Evolutionary conservation across 2,329 filamentous ascomycete species (phyloP).

Genomic region (Rhexocercosporidium sp.): DNA sequence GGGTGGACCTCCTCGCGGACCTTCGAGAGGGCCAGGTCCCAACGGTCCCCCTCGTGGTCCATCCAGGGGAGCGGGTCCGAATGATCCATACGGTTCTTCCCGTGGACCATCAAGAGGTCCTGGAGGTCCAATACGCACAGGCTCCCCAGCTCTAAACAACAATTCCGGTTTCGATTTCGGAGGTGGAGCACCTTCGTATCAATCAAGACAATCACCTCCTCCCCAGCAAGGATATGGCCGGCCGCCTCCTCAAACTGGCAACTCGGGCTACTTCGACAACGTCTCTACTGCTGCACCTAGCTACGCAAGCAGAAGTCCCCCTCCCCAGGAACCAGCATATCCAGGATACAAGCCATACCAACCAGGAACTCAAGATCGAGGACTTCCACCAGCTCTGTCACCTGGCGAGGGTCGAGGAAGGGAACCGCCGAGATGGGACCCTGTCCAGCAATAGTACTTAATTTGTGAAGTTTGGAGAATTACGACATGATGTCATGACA

Average conservation of each 20-base stretch:
- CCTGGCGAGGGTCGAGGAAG: conserved; percentile 1
- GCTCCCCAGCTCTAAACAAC: conserved; percentile 35
- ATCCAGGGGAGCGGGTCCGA: conserved; percentile 27
- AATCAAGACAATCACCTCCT: conserved; percentile 20
- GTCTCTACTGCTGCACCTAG: conserved; percentile 26
- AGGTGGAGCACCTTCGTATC: conserved; percentile 20
- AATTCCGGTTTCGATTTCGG: conserved; percentile 38
- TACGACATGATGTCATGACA: conserved; percentile 7
- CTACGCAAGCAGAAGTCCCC: conserved; percentile 35
- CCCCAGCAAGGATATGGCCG: conserved; percentile 26
- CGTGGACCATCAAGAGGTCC: conserved; percentile 29
- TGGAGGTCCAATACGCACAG: conserved; percentile 30
- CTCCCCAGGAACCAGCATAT: conserved; percentile 32
- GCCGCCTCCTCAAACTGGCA: conserved; percentile 14
- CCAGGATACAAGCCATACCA: conserved; percentile 36
- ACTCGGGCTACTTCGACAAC: conserved; percentile 25
- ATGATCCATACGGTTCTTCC: conserved; percentile 15
- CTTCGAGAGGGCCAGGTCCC: conserved; percentile 11
- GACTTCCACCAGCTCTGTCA: not conserved
- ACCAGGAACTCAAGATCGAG: conserved; percentile 18
- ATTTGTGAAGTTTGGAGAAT: not conserved
- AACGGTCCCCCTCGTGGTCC: conserved; percentile 17
- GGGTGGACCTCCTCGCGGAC: conserved; percentile 16
- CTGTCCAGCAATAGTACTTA: conserved; percentile 29
- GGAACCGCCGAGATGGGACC: conserved; percentile 38